Evolutionary conservation across 1,139 yeast species (phyloP), one percentile per base, ranked within the genome.

Genomic region (Candida glucosophila): DNA sequence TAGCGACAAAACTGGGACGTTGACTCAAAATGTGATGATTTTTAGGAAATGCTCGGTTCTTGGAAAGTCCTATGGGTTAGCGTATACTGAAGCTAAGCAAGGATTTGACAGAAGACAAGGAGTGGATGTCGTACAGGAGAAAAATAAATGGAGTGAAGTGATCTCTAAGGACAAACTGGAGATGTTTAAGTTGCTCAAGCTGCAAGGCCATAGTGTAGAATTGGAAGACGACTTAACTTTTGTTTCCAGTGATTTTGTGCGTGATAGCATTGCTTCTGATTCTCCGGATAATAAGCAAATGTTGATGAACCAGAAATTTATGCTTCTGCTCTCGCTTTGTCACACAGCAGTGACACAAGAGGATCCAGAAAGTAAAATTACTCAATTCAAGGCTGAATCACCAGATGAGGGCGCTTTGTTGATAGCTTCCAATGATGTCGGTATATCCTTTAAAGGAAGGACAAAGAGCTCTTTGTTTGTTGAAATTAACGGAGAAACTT

Each of bases 371-470:
- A 75, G 73, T 1, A 63, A 58, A 23, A 53, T 78, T 27, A 44
- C 60, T 27, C 62, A 57, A 24, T 73, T 83, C 47, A 83, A 86
- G 47, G 97, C 98, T 0, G 97, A 90, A 52, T 81, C 95, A n/a
- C 98, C 98, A 1, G 98, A 90, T 58, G 98, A 90, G 54, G 92
- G 95, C 20, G 97, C 98, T 0, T 69, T 90, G 32, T 98, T 90
- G 4, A 72, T 82, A 6, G 90, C 93, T 15, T 97, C 98, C 1
- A 71, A 95, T 43, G 97, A 90, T 49, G 61, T 85, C 43, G 98
- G 98, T 4, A 80, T 80, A 49, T 76, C 82, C 6, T 82, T 90
- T 49, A 59, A 73, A 22, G 81, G 73, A 25, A 73, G 95, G 44
- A 74, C 81, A 3, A 77, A 88, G 46, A 69, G 70, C 24, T 81